Evolutionary conservation across 1,139 yeast species (phyloP).

Genomic region (Sugiyamaella pinicola): DNA sequence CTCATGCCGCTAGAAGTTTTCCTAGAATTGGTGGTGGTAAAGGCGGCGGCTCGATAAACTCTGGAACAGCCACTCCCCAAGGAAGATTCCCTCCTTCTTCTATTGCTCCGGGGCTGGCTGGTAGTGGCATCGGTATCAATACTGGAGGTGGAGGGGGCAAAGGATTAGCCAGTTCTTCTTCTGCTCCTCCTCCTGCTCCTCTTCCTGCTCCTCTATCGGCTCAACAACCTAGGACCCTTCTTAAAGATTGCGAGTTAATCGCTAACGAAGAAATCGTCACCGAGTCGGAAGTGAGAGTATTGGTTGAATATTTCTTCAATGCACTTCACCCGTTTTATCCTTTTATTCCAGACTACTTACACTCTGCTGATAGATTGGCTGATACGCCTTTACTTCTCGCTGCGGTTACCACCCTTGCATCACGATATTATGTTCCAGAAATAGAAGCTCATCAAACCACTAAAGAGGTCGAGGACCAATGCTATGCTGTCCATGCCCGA

Average conservation of each 20-base stretch:
- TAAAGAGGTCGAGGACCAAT: constrained; percentile 21
- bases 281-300: constrained; percentile 64
- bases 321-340: constrained; percentile 92
- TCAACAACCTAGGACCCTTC: constrained; percentile 50
- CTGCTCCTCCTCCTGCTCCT: too few species aligned
- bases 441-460: constrained; percentile 19
- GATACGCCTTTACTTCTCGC: constrained; percentile 80
- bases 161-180: background rate
- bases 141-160: background rate
- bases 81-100: constrained; percentile 21
- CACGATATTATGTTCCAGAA: constrained; percentile 54
- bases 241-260: constrained; percentile 67
- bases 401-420: constrained; percentile 75
- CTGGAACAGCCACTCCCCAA: constrained; percentile 14
- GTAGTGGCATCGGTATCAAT: constrained; percentile 15
- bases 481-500: constrained; percentile 56
- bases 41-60: constrained; percentile 35
- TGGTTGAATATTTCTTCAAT: constrained; percentile 67
- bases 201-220: too few species aligned
- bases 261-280: constrained; percentile 63
- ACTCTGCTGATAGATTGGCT: constrained; percentile 64
- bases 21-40: constrained; percentile 30
- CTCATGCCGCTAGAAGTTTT: constrained; percentile 51
- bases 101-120: constrained; percentile 14
- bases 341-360: constrained; percentile 74